These are phyloP conservation scores for Blastocystis hominis DNA, from an alignment of 352 stramenopile species.

Conservation along the genomic window DNA sequence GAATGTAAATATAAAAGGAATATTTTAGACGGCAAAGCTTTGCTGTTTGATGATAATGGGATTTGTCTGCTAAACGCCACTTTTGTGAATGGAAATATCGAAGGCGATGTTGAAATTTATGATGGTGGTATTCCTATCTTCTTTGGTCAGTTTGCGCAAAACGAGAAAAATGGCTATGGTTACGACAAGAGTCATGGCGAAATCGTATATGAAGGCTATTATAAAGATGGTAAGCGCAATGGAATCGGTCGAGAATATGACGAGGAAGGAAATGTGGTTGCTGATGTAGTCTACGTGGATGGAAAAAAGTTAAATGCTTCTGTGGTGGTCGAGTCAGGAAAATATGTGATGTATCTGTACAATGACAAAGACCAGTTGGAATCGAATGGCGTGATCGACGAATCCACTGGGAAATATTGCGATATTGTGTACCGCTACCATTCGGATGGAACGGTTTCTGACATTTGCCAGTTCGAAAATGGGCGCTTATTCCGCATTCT, in stretches of 20 bases:
- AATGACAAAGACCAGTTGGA: background rate
- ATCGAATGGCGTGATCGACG: background rate
- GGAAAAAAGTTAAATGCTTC: background rate
- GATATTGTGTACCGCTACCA: background rate
- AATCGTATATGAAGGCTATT: slow-evolving; percentile 50
- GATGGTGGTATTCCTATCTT: background rate
- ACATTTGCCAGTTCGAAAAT: slow-evolving; percentile 6
- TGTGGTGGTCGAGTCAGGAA: background rate
- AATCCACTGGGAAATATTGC: background rate
- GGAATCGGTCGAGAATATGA: slow-evolving; percentile 28
- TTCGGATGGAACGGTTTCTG: background rate
- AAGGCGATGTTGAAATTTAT: background rate
- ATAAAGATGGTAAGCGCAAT: slow-evolving; percentile 33
- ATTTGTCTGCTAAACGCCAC: background rate
- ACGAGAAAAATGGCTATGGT: background rate
- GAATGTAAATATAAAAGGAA: background rate
- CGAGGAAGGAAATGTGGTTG: background rate
- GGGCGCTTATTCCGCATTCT: background rate
- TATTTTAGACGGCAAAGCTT: background rate
- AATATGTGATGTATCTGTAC: background rate
- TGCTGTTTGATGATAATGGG: slow-evolving; percentile 18
- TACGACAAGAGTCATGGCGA: background rate
- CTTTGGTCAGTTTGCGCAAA: background rate
- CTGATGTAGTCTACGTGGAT: background rate
- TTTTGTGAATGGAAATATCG: slow-evolving; percentile 20